Evolutionary conservation across 768 basidiomycete genomes (phyloP).

Genomic region (Termitomyces sp.): DNA sequence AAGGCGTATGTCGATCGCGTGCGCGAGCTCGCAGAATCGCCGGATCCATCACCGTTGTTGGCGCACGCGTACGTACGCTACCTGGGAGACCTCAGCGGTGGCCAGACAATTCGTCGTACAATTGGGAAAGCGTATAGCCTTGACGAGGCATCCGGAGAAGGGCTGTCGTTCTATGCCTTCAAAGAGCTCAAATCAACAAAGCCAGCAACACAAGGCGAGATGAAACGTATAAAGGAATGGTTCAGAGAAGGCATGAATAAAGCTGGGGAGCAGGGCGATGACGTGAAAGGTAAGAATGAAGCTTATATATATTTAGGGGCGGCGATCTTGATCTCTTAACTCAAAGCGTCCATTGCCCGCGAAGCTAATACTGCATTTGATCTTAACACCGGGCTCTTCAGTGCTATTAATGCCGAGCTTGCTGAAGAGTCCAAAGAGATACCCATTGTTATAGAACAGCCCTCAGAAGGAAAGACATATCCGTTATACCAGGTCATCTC

Average conservation of each 20-base stretch:
- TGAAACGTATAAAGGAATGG: conserved; percentile 77
- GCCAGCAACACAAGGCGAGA: conserved; percentile 51
- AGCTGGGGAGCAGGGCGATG: conserved; percentile 40
- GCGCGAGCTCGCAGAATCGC: conserved; percentile 39
- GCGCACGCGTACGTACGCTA: conserved; percentile 85
- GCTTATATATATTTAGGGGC: background rate
- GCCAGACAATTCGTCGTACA: conserved; percentile 63
- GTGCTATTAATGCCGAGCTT: conserved; percentile 27
- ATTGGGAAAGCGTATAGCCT: conserved; percentile 70
- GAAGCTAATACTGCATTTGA: conserved; percentile 51
- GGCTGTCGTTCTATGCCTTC: conserved; percentile 70
- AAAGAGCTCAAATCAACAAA: conserved; percentile 49
- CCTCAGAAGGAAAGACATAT: conserved; percentile 24
- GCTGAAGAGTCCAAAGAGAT: conserved; percentile 19
- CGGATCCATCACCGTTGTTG: conserved; percentile 53
- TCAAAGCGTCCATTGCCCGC: conserved; percentile 40
- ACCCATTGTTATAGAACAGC: conserved; percentile 12
- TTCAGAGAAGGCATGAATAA: conserved; percentile 55
- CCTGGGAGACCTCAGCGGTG: conserved; percentile 78
- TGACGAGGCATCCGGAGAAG: conserved; percentile 48
- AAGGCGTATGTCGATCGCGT: conserved; percentile 55
- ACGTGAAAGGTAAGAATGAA: conserved; percentile 39
- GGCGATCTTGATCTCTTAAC: background rate
- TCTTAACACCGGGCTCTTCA: conserved; percentile 48
- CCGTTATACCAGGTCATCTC: conserved; percentile 33